Evolutionary conservation across 257 asterid species (phyloP).

Genomic region (Coffea eugenioides): DNA sequence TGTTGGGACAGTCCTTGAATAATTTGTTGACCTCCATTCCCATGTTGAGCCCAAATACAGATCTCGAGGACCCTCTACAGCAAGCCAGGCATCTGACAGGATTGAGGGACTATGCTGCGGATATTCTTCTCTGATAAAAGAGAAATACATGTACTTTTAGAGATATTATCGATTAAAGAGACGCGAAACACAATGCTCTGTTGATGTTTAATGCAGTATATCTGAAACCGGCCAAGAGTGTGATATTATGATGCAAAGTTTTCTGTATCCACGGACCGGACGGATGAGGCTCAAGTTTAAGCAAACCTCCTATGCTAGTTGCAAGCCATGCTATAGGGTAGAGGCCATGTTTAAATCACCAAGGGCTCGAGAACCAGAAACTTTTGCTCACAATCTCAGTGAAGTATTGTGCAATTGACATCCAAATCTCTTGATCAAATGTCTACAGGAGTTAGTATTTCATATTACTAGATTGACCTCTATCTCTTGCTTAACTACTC

Average conservation of each 20-base stretch:
- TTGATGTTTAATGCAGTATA: neutral
- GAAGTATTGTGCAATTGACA: neutral
- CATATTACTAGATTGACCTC: no score
- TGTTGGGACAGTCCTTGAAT: conserved; percentile 49
- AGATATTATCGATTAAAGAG: neutral
- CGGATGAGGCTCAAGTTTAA: neutral
- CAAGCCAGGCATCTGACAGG: conserved; percentile 84
- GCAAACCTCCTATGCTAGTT: neutral
- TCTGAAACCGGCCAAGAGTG: neutral
- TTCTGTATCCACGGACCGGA: neutral
- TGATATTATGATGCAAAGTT: neutral
- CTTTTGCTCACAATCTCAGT: neutral
- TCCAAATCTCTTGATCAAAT: no score
- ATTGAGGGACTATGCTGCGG: conserved; percentile 72
- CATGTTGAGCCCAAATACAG: conserved; percentile 87
- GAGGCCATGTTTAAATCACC: neutral
- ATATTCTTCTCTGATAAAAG: conserved; percentile 58
- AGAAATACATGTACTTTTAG: conserved; percentile 1
- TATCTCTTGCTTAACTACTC: neutral
- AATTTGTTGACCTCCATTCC: conserved; percentile 83
- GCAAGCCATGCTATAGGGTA: neutral
- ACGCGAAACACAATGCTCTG: neutral
- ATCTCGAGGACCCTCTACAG: conserved; percentile 60
- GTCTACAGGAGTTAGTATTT: no score
- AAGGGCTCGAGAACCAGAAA: neutral